Conservation (phyloP, 2,329 filamentous ascomycete genomes). For the Sarocladiaceae sp. region DNA sequence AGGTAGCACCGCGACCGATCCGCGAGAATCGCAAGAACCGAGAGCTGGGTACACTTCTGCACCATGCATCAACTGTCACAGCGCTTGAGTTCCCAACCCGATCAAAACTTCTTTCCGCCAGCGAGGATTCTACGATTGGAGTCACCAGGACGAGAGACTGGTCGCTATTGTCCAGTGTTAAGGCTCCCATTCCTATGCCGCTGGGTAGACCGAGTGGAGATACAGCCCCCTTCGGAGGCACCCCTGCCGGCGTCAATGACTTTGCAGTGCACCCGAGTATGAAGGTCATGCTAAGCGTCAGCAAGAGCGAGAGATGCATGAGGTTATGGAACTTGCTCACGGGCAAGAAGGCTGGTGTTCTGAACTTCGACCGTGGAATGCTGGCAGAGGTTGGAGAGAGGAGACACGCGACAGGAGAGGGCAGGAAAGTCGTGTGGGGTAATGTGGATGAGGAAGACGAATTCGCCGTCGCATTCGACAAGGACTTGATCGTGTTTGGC, state of each 20-base stretch:
- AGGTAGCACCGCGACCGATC: conserved; percentile 67
- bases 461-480: conserved; percentile 85
- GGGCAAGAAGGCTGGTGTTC: conserved; percentile 87
- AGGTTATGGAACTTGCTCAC: conserved; percentile 95
- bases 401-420: conserved; percentile 75
- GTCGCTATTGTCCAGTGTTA: conserved; percentile 82
- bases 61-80: conserved; percentile 82
- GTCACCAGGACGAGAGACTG: conserved; percentile 86
- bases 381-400: conserved; percentile 73
- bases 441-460: conserved; percentile 66
- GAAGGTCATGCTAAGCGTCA: conserved; percentile 93
- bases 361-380: conserved; percentile 75
- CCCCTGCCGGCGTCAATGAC: conserved; percentile 86
- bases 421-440: conserved; percentile 78
- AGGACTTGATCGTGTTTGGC: conserved; percentile 79
- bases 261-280: conserved; percentile 95
- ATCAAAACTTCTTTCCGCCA: conserved; percentile 80
- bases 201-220: conserved; percentile 82
- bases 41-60: conserved; percentile 79
- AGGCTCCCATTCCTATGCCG: conserved; percentile 78
- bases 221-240: conserved; percentile 75
- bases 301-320: conserved; percentile 87
- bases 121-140: conserved; percentile 88
- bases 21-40: conserved; percentile 83
- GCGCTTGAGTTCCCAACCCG: conserved; percentile 77